A percentile compares a stretch with the other conserved stretches of the same genome.
Evolutionary conservation across 2,329 filamentous ascomycete species (phyloP).

Genomic region (Ascochyta viciae-villosae): DNA sequence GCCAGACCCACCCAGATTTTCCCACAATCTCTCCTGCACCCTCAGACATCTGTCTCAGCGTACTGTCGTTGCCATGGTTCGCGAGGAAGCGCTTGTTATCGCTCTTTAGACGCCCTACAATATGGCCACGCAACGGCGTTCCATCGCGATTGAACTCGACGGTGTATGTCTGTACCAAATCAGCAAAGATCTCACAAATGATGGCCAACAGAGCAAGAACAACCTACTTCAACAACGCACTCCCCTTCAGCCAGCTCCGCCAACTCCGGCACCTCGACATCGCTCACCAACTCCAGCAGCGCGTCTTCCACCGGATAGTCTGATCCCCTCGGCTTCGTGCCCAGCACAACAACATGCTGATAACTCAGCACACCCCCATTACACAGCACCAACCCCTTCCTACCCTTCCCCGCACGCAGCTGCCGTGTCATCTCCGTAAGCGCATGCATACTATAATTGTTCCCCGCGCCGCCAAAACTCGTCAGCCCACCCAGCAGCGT

Average conservation of each 20-base stretch:
- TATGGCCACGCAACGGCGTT: constrained; percentile 55
- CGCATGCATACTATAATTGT: constrained; percentile 74
- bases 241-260: constrained; percentile 56
- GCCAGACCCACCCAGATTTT: constrained; percentile 55
- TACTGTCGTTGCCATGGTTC: constrained; percentile 61
- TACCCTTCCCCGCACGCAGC: constrained; percentile 56
- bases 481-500: constrained; percentile 71
- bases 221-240: constrained; percentile 61
- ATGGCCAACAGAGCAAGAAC: not conserved
- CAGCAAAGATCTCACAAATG: not conserved
- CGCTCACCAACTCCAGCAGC: constrained; percentile 53
- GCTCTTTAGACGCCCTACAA: constrained; percentile 60
- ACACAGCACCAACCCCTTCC: constrained; percentile 66
- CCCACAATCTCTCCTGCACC: constrained; percentile 58
- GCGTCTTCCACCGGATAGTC: constrained; percentile 58
- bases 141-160: constrained; percentile 64
- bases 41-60: constrained; percentile 55
- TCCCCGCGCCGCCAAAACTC: constrained; percentile 73
- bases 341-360: constrained; percentile 68
- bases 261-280: constrained; percentile 50
- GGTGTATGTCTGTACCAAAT: constrained; percentile 62
- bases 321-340: constrained; percentile 52
- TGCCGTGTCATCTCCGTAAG: constrained; percentile 52
- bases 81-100: constrained; percentile 62
- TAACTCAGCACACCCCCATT: constrained; percentile 72